Base-by-base conservation (phyloP, 257 asterid genomes). In the Ophiorrhiza pumila region DNA sequence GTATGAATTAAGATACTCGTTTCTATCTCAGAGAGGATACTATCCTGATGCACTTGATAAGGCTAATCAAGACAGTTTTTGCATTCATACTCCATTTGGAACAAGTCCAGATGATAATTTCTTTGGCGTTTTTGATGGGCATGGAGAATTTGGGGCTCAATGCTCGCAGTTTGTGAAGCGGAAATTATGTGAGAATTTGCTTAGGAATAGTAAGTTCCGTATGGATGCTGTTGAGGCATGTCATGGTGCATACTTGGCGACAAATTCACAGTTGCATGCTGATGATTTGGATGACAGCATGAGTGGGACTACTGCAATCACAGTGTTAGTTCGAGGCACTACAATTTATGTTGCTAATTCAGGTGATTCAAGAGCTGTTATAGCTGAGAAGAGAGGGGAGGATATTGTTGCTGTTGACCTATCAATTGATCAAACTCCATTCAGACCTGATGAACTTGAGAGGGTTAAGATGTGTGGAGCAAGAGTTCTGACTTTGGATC, bases 21-120 rank as follows among this genome's bases (percentile, higher is more conserved):
- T 87, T 82, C 76, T 94, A 58, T 94, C 96, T 42, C 98, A 94
- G 84, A 87, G 97, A 79, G 98, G 98, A 10, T 94, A 91, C 81
- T 94, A 94, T 73, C 98, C 98, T 8, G 98, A 94, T 86, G 96
- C 96, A 22, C 96, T 94, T 62, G 97, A 94, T 82, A 94, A 94
- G 78, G 93, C 95, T 62, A 94, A 94, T 84, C 98, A 94, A 73
- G 98, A 94, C 74, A 94, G 97, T 86, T 94, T 89, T 68, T 91
- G 96, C 86, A 88, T 94, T 71, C 96, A 89, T 73, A 90, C 96
- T 69, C 97, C 98, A 2, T 91, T 94, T 77, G 98, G 98, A 74
- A 75, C 88, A n/a, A 87, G 83, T 46, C 85, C 72, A 22, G 89
- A 89, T 42, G 96, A 89, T 76, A 87, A 94, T 83, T 89, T 94